phyloP scores from a whole-genome alignment of 495 filamentous ascomycete genomes.

The Chaetomidium leptoderma region DNA sequence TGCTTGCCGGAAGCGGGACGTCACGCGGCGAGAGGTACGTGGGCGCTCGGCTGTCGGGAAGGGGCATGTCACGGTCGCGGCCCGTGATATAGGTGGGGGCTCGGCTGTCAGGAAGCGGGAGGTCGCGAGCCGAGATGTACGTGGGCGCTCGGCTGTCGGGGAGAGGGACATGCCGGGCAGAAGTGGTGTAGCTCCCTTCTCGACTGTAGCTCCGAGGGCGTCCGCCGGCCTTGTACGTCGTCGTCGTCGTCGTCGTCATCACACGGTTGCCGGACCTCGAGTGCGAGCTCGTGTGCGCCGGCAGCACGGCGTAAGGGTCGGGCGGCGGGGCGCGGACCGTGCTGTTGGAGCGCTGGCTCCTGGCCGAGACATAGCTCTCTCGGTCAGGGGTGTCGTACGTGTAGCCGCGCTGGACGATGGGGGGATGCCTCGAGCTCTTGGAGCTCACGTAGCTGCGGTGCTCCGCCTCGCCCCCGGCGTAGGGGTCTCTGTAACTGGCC shows the following conservation, averaged over 20 bases:
- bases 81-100: constrained; percentile 11
- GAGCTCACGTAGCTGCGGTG: constrained; percentile 30
- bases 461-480: constrained; percentile 31
- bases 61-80: constrained; percentile 6
- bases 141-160: neutral
- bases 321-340: constrained; percentile 29
- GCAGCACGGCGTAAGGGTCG: constrained; percentile 15
- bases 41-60: constrained; percentile 34
- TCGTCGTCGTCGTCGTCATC: constrained; percentile 28
- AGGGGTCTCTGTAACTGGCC: constrained; percentile 28
- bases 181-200: constrained; percentile 22
- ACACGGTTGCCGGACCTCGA: constrained; percentile 31
- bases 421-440: constrained; percentile 25
- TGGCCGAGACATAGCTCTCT: constrained; percentile 39
- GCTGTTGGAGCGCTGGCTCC: constrained; percentile 34
- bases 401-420: constrained; percentile 31
- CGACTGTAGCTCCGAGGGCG: constrained; percentile 19
- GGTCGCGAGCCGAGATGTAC: constrained; percentile 6
- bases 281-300: constrained; percentile 24
- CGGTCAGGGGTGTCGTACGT: constrained; percentile 32
- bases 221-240: constrained; percentile 27
- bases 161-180: neutral
- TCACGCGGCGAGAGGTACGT: constrained; percentile 15
- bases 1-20: neutral
- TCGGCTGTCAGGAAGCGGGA: neutral